These are phyloP conservation scores for Linderina pennispora DNA, from an alignment of 192 early-diverging fungal genomes.

Conservation along the genomic window DNA sequence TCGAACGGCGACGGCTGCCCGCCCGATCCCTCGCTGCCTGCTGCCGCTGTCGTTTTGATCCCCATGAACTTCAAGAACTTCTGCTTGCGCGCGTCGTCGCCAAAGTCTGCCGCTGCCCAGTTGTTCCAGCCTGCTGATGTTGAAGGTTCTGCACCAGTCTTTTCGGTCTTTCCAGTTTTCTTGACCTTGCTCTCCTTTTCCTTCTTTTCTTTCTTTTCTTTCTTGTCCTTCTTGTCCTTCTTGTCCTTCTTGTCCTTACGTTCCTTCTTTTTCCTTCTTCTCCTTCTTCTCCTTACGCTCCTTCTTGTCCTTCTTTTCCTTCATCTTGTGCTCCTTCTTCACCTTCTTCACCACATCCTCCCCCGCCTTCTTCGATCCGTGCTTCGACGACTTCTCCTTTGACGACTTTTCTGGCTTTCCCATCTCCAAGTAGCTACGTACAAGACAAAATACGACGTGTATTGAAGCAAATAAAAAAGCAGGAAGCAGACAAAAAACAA, in stretches of 20 bases:
- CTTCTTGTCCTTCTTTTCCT: background rate
- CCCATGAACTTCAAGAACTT: constrained; percentile 47
- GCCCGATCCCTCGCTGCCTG: background rate
- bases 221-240: constrained; percentile 4
- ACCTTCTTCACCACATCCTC: background rate
- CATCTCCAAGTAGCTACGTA: no score
- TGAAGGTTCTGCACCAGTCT: background rate
- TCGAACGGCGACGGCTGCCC: constrained; percentile 23
- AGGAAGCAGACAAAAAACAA: no score
- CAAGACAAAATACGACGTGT: no score
- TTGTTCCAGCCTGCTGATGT: constrained; percentile 32
- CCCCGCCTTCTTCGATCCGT: no score
- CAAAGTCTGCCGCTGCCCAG: constrained; percentile 36
- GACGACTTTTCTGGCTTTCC: no score
- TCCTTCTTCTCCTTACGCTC: constrained; percentile 1
- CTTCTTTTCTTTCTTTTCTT: constrained; percentile 1
- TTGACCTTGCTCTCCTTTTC: constrained; percentile 1
- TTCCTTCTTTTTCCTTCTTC: background rate
- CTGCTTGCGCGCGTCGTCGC: constrained; percentile 31
- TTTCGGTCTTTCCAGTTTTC: constrained; percentile 1
- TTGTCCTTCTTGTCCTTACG: background rate
- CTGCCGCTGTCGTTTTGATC: constrained; percentile 3
- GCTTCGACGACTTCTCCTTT: no score
- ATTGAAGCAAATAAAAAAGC: no score
- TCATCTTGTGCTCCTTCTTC: background rate